phyloP scores from a whole-genome alignment of 331 rosid species.

The Spiraea crenata region DNA sequence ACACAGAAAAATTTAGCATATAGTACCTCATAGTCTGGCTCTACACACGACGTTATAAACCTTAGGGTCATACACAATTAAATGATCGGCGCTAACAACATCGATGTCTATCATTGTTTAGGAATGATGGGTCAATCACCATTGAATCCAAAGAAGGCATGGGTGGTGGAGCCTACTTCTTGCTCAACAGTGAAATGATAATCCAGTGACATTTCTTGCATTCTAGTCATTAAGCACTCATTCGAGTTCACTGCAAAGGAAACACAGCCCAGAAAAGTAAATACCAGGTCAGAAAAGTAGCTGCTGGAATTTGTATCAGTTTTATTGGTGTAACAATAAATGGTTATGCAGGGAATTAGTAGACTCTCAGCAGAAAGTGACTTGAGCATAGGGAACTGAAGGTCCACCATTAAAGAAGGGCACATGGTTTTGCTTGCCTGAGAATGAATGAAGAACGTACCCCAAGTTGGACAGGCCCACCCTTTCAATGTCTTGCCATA shows the following conservation, averaged over 20 bases:
- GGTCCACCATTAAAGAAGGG: constrained; percentile 33
- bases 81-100: too few species aligned
- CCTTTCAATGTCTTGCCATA: constrained; percentile 26
- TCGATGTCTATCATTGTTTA: too few species aligned
- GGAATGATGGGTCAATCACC: constrained; percentile 35
- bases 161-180: constrained; percentile 95
- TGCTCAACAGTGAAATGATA: constrained; percentile 96
- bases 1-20: neutral
- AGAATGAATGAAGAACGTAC: neutral
- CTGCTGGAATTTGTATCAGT: neutral
- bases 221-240: constrained; percentile 97
- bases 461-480: constrained; percentile 33
- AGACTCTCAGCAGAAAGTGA: constrained; percentile 34
- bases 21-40: neutral
- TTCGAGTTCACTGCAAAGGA: constrained; percentile 66
- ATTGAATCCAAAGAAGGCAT: constrained; percentile 93
- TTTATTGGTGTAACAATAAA: constrained; percentile 14
- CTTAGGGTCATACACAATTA: too few species aligned
- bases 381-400: constrained; percentile 5
- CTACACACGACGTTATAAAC: too few species aligned
- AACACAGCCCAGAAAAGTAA: neutral
- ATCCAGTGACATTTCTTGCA: constrained; percentile 99
- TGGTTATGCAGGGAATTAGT: constrained; percentile 11
- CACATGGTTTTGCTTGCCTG: constrained; percentile 60
- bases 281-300: neutral